Conservation (phyloP, 2,329 filamentous ascomycete species). For the Rutstroemia sp. region DNA sequence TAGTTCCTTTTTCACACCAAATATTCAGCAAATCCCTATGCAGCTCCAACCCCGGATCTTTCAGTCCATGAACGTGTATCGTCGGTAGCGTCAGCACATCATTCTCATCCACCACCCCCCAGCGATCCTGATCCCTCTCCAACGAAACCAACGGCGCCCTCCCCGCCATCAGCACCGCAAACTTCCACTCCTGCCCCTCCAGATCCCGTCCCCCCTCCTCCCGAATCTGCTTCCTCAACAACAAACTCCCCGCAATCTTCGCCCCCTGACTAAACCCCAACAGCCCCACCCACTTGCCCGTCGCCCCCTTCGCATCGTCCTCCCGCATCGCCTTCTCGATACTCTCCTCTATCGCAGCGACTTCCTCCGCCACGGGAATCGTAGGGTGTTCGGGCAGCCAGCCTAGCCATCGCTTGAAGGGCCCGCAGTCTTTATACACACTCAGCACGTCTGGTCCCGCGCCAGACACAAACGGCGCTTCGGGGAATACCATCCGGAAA, state of each 20-base stretch:
- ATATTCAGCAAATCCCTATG: conserved; percentile 48
- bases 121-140: conserved; percentile 19
- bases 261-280: conserved; percentile 62
- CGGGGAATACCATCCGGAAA: conserved; percentile 66
- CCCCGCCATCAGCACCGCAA: conserved; percentile 56
- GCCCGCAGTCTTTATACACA: conserved; percentile 59
- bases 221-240: conserved; percentile 50
- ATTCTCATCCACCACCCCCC: conserved; percentile 33
- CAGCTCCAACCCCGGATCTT: conserved; percentile 50
- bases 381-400: conserved; percentile 52
- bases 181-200: conserved; percentile 38
- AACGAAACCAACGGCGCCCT: conserved; percentile 51
- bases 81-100: conserved; percentile 47
- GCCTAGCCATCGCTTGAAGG: conserved; percentile 58
- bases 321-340: conserved; percentile 41
- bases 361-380: conserved; percentile 35
- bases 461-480: conserved; percentile 58
- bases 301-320: conserved; percentile 40
- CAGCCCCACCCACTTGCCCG: conserved; percentile 51
- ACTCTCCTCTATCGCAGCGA: conserved; percentile 34
- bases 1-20: conserved; percentile 50
- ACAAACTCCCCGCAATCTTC: conserved; percentile 50
- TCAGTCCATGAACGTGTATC: conserved; percentile 59
- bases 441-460: conserved; percentile 53
- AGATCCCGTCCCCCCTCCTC: conserved; percentile 3